These are phyloP conservation scores for Rhododendron mucronatum DNA, from an alignment of 148 eudicot species.

Conservation along the genomic window DNA sequence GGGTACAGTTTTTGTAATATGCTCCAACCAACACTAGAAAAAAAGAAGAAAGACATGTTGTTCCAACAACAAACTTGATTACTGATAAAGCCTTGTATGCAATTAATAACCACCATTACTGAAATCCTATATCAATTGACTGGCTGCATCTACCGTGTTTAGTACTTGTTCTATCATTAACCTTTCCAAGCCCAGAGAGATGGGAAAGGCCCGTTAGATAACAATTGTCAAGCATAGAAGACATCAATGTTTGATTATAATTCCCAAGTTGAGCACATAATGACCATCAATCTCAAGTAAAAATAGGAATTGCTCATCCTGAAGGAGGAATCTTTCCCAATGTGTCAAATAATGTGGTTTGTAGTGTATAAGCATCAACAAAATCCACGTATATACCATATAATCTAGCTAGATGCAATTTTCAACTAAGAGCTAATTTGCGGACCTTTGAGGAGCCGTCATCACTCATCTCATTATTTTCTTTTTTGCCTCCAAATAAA, in stretches of 20 bases:
- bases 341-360: not conserved
- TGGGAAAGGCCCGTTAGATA: not conserved
- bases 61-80: not conserved
- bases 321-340: not conserved
- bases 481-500: slow-evolving; percentile 81
- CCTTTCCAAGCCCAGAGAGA: not conserved
- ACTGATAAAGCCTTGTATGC: not conserved
- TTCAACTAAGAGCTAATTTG: not conserved
- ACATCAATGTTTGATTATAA: not conserved
- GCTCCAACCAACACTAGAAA: not conserved
- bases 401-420: not conserved
- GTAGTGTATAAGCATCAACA: not conserved
- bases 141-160: not conserved
- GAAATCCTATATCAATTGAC: not conserved
- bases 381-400: not conserved
- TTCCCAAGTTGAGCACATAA: not conserved
- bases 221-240: not conserved
- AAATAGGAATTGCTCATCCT: not conserved
- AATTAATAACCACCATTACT: not conserved
- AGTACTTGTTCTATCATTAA: not conserved
- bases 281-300: not conserved
- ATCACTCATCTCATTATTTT: slow-evolving; percentile 46
- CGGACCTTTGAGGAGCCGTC: slow-evolving; percentile 54
- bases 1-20: not conserved
- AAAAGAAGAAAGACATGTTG: not conserved